A percentile compares a stretch with the other conserved stretches of the same genome.
Evolutionary conservation across 1,284 basidiomycete species (phyloP).

Genomic region (Ceratobasidium sp.): DNA sequence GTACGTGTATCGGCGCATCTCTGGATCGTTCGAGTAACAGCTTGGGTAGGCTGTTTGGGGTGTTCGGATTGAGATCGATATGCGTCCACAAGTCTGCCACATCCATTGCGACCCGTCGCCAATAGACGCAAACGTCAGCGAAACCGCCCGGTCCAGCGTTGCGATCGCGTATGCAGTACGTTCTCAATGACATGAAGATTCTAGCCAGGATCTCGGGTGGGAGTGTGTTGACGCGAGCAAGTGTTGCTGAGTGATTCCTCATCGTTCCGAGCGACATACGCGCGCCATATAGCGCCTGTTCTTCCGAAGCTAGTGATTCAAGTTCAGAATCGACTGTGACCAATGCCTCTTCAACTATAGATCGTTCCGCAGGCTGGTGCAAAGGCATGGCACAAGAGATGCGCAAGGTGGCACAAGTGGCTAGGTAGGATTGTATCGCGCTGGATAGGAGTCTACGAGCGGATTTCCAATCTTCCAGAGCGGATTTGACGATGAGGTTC

Average conservation of each 20-base stretch:
- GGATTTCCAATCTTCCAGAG: background rate
- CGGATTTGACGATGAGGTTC: background rate
- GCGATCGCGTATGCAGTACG: background rate
- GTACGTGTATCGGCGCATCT: background rate
- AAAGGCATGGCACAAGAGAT: background rate
- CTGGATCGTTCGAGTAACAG: background rate
- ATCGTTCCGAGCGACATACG: background rate
- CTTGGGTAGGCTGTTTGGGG: background rate
- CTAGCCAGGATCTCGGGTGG: conserved; percentile 1
- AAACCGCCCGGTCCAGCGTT: background rate
- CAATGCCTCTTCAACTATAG: background rate
- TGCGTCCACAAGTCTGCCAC: background rate
- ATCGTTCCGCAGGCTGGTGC: background rate
- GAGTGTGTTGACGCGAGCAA: conserved; percentile 1
- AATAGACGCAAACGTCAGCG: background rate
- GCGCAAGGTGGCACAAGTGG: background rate
- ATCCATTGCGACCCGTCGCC: background rate
- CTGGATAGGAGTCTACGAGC: background rate
- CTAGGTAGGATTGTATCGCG: conserved; percentile 3
- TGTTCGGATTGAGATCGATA: background rate
- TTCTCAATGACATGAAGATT: background rate
- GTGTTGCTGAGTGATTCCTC: background rate
- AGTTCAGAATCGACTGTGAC: background rate
- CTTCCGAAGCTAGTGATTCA: conserved; percentile 1
- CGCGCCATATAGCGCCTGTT: background rate